phyloP scores from a whole-genome alignment of 2,329 filamentous ascomycete species.

The Colletotrichum sp. region DNA sequence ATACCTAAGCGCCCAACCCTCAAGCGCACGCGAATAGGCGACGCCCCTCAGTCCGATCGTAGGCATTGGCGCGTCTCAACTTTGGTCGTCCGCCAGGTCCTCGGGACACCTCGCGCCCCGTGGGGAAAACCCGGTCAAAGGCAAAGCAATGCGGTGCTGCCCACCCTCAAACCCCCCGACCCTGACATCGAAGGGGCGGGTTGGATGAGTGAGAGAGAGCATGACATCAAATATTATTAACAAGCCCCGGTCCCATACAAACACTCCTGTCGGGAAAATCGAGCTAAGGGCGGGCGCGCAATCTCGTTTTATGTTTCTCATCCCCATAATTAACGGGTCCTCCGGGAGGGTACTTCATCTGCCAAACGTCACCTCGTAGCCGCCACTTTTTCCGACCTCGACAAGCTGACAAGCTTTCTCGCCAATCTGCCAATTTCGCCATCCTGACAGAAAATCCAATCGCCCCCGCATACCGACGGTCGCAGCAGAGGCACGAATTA shows the following conservation, averaged over 20 bases:
- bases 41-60: background rate
- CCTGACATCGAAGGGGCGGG: background rate
- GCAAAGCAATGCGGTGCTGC: background rate
- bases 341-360: background rate
- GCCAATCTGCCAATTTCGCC: background rate
- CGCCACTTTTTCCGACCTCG: background rate
- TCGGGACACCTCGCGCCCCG: slow-evolving; percentile 7
- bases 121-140: slow-evolving; percentile 19
- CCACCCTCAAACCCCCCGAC: background rate
- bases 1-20: slow-evolving; percentile 1
- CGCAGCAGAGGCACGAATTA: rapidly evolving
- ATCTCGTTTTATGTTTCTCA: slow-evolving; percentile 16
- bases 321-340: slow-evolving; percentile 12
- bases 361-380: background rate
- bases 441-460: background rate
- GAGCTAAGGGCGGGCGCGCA: background rate
- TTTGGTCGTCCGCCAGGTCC: slow-evolving; percentile 6
- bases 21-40: background rate
- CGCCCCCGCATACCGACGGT: background rate
- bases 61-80: slow-evolving; percentile 19
- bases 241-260: background rate
- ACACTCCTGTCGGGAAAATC: background rate
- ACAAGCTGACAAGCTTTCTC: background rate
- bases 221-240: slow-evolving; percentile 6
- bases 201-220: background rate